Evolutionary conservation across 2,329 filamentous ascomycete genomes (phyloP).

Genomic region (Dendryphion nanum): DNA sequence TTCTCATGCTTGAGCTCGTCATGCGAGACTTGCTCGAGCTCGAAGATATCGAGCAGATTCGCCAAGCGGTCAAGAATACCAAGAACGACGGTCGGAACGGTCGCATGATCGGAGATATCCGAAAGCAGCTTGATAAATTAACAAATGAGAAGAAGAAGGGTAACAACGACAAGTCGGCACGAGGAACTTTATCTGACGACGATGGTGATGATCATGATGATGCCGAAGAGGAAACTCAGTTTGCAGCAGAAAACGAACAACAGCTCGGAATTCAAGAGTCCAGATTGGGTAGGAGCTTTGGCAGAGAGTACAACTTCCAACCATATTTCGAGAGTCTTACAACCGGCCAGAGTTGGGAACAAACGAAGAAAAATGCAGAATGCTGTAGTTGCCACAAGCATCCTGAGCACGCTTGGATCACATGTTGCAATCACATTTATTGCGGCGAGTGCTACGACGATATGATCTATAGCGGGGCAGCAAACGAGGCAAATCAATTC

Average conservation of each 20-base stretch:
- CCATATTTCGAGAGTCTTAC: conserved; percentile 41
- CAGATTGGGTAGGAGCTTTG: conserved; percentile 32
- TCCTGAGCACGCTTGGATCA: conserved; percentile 45
- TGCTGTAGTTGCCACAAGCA: conserved; percentile 46
- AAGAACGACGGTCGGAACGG: conserved; percentile 6
- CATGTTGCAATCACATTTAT: conserved; percentile 57
- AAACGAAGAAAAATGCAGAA: conserved; percentile 40
- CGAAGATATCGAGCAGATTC: conserved; percentile 47
- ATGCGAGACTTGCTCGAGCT: conserved; percentile 46
- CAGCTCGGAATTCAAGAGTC: conserved; percentile 1
- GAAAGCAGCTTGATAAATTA: conserved; percentile 29
- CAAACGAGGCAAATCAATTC: conserved; percentile 25
- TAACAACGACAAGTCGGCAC: too few relatives aligned
- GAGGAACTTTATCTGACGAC: too few relatives aligned
- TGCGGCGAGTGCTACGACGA: conserved; percentile 52
- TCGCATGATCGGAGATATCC: conserved; percentile 22
- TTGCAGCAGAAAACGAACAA: conserved; percentile 3
- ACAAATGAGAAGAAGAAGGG: conserved; percentile 11
- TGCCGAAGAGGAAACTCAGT: conserved; percentile 3
- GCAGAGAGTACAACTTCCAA: conserved; percentile 40
- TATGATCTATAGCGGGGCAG: conserved; percentile 23
- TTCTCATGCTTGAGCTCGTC: conserved; percentile 48
- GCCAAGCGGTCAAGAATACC: conserved; percentile 26
- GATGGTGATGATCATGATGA: conserved; percentile 3
- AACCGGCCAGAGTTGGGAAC: conserved; percentile 34